These are phyloP conservation scores for Aspergillus amoenus DNA, from an alignment of 2,329 filamentous ascomycete species.

Conservation along the genomic window DNA sequence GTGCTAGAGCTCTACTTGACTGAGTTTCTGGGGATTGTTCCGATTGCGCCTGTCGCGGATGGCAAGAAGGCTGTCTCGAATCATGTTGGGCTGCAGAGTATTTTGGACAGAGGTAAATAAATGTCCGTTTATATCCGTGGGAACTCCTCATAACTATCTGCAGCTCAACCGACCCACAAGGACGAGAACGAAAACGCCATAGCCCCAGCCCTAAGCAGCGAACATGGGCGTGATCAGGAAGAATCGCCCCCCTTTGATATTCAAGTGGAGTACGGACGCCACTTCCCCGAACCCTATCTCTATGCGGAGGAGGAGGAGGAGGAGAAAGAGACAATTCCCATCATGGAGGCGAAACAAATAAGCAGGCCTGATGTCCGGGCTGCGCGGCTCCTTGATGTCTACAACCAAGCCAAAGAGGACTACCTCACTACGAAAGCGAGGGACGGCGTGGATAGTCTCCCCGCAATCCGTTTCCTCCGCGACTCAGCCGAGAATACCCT, in stretches of 20 bases:
- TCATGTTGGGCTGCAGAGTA: slow-evolving; percentile 26
- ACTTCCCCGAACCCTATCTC: background rate
- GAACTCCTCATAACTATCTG: background rate
- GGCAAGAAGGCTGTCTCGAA: slow-evolving; percentile 27
- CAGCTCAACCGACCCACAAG: background rate
- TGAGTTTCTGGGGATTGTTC: slow-evolving; percentile 37
- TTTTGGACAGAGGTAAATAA: slow-evolving; percentile 24
- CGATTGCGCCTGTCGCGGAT: slow-evolving; percentile 16
- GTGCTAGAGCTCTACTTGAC: slow-evolving; percentile 40
- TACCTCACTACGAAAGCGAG: slow-evolving; percentile 30
- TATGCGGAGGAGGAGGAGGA: background rate
- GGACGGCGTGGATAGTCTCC: slow-evolving; percentile 23
- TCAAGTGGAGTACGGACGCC: background rate
- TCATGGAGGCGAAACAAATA: background rate
- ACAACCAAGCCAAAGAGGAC: slow-evolving; percentile 38
- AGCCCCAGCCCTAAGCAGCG: background rate
- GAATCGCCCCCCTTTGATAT: background rate
- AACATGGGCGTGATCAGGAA: background rate
- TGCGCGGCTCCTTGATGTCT: slow-evolving; percentile 29
- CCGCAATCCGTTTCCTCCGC: slow-evolving; percentile 41
- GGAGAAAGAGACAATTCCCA: background rate
- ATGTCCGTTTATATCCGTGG: background rate
- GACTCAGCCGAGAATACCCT: slow-evolving; percentile 46
- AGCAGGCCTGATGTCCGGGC: slow-evolving; percentile 3
- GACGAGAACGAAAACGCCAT: background rate